Evolutionary conservation across 257 asterid species (phyloP), one percentile per base, ranked within the genome.

Genomic region (Fraxinus quadrangulata): DNA sequence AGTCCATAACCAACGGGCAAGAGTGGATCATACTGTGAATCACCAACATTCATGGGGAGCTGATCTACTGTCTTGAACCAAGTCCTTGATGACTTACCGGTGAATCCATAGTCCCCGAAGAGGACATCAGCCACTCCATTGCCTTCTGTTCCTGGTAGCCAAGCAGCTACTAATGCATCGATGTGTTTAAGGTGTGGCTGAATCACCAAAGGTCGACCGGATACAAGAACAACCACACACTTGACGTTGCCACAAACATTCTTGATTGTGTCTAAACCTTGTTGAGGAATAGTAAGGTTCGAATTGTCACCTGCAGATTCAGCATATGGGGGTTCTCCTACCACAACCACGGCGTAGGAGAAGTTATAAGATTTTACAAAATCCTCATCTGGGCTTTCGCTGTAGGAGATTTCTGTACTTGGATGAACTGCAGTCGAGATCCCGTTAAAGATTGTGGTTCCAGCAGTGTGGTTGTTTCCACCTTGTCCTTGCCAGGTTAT

Each of bases 111-210:
- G 65, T 90, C 91, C 3, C 96, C 94, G 51, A 81, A 92, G 5
- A 92, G 73, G 8, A 87, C 87, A 80, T 92, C 94, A 0, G 90
- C 78, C 37, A 92, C 86, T 0, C 97, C 96, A 31, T 84, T 79
- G 4, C 96, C 97, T 72, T 90, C 94, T 1, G 83, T 78, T 0
- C 96, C 94, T 0, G 97, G 97, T 4, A 92, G 74, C 97, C 97
- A 87, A 1, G 96, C 94, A 0, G 92, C 96, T 65, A 92, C 91
- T 16, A 92, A 70, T 2, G 90, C 90, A 39, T 90, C 91, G 7
- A 90, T 83, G 1, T 49, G 21, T 0, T 67, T 3, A 30, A 91
- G 79, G 31, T 88, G 71, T 0, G 92, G 91, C 77, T 88, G 77
- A 1, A 89, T n/a, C 70, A 84, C 89, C 47, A 90, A 34, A 0